A percentile compares a stretch with the other conserved stretches of the same genome.
These are phyloP conservation scores for Grosmannia huntii DNA, from an alignment of 2,329 filamentous ascomycete species.

Conservation along the genomic window DNA sequence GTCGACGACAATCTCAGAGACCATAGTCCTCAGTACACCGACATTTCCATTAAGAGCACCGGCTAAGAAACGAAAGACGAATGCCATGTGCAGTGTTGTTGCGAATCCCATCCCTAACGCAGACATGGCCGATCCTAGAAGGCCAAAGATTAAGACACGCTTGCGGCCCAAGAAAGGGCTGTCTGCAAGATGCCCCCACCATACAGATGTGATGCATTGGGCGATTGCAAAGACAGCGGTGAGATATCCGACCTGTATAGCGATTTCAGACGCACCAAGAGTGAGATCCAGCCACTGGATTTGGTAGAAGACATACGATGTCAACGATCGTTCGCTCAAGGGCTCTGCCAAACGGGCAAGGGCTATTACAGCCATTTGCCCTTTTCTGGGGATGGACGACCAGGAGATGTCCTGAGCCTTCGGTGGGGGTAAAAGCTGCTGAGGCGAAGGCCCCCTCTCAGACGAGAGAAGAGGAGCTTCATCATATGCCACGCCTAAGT, in stretches of 20 bases:
- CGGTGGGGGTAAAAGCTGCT: background rate
- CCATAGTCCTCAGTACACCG: background rate
- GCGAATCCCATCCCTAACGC: constrained; percentile 1
- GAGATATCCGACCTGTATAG: background rate
- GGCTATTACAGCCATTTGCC: background rate
- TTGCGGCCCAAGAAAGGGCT: background rate
- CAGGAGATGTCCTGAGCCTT: background rate
- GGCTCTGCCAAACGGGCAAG: constrained; percentile 1
- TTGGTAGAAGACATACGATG: constrained; percentile 1
- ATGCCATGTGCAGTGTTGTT: background rate
- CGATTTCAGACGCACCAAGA: background rate
- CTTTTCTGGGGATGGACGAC: background rate
- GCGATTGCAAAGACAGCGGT: background rate
- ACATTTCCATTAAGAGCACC: constrained; percentile 1
- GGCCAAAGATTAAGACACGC: background rate
- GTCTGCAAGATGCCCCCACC: constrained; percentile 1
- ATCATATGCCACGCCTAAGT: background rate
- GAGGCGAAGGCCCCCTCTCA: background rate
- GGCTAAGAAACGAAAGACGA: constrained; percentile 1
- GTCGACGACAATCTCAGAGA: background rate
- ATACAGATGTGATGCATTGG: constrained; percentile 1
- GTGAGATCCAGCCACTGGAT: background rate
- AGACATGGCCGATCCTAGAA: background rate
- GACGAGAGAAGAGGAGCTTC: background rate
- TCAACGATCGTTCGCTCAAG: background rate